Conservation (phyloP, 768 basidiomycete genomes). For the Termitomyces sp. region DNA sequence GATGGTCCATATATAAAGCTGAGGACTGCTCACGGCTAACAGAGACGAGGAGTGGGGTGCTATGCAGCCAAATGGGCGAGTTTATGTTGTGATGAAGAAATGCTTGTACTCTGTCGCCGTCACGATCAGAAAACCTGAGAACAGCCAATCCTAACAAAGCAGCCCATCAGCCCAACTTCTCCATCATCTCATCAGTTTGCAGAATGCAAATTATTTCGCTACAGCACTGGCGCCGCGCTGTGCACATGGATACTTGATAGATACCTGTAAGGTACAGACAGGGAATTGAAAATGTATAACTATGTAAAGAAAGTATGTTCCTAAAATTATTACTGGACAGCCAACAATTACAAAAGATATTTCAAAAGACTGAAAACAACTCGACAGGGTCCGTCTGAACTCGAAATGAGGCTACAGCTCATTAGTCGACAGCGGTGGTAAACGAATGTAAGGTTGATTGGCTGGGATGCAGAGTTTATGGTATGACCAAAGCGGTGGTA, state of each 20-base stretch:
- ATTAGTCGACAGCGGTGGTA: slow-evolving; percentile 7
- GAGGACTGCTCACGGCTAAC: neutral
- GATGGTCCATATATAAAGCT: neutral
- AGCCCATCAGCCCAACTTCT: slow-evolving; percentile 11
- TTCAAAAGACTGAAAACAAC: slow-evolving; percentile 5
- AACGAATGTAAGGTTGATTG: slow-evolving; percentile 19
- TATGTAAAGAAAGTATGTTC: slow-evolving; percentile 5
- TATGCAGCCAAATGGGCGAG: slow-evolving; percentile 1
- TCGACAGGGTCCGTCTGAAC: neutral
- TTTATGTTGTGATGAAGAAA: slow-evolving; percentile 7
- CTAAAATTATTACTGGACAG: neutral
- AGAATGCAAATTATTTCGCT: slow-evolving; percentile 4
- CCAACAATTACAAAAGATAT: neutral
- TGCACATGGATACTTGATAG: slow-evolving; percentile 12
- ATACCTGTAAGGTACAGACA: neutral
- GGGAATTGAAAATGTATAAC: slow-evolving; percentile 9
- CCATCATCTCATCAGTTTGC: slow-evolving; percentile 8
- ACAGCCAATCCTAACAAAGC: slow-evolving; percentile 14
- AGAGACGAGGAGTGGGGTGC: neutral
- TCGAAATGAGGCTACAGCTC: slow-evolving; percentile 5
- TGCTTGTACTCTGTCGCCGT: slow-evolving; percentile 12
- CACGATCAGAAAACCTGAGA: slow-evolving; percentile 15
- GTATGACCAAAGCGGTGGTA: slow-evolving; percentile 12
- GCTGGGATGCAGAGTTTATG: slow-evolving; percentile 16
- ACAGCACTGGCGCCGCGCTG: slow-evolving; percentile 7